These are phyloP conservation scores for Boletus mariae DNA, from an alignment of 1,284 basidiomycete species.

Conservation along the genomic window DNA sequence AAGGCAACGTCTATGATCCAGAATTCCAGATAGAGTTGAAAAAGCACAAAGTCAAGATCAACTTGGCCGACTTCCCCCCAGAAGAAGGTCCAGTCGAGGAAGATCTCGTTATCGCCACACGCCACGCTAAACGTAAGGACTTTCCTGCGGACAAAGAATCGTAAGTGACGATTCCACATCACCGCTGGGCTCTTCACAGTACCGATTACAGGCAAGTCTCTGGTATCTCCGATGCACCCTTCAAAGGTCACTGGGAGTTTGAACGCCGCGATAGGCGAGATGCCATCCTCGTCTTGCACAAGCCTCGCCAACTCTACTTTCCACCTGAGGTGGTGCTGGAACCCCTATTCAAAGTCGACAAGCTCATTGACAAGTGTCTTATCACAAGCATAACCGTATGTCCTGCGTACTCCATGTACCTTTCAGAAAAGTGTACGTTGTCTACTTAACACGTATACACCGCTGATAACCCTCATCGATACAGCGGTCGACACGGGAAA, in stretches of 20 bases:
- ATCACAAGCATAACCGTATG: conserved; percentile 17
- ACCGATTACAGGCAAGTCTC: neutral
- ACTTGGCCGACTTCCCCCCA: neutral
- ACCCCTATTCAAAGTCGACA: conserved; percentile 13
- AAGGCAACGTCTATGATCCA: neutral
- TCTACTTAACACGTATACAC: no score
- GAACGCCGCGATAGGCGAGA: conserved; percentile 7
- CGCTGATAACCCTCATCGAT: neutral
- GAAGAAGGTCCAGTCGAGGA: neutral
- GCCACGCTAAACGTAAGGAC: conserved; percentile 7
- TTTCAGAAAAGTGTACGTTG: conserved; percentile 17
- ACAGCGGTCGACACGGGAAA: conserved; percentile 13
- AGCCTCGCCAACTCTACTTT: conserved; percentile 9
- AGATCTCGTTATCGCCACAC: conserved; percentile 15
- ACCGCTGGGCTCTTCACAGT: neutral
- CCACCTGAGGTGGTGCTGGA: conserved; percentile 8
- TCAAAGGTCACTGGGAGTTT: conserved; percentile 19
- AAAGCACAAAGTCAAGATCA: neutral
- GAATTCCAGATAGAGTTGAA: neutral
- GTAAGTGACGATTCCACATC: neutral
- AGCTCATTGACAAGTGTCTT: conserved; percentile 12
- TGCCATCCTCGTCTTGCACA: conserved; percentile 19
- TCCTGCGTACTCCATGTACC: conserved; percentile 20
- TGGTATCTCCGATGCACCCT: neutral
- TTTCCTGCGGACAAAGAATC: conserved; percentile 4